Base-by-base conservation (phyloP, 371 early-diverging fungal species). In the Actinomucor elegans region DNA sequence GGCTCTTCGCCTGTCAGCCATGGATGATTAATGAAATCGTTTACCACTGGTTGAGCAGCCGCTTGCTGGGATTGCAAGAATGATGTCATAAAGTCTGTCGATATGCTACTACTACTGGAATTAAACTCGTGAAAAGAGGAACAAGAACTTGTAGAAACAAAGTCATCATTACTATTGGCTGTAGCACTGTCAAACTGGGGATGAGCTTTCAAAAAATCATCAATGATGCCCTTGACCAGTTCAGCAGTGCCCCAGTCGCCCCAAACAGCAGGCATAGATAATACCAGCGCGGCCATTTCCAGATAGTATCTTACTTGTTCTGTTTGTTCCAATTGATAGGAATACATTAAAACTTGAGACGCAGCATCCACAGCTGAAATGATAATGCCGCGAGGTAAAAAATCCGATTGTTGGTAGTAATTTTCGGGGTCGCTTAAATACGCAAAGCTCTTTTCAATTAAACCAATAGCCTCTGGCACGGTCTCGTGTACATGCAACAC, bases 281-380 rank as follows among this genome's bases (percentile, higher is more conserved):
- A 29, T 12, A 61, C 41, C 2, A 10, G 31, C 21, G 46, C 32
- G 23, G 45, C 35, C 29, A 48, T 21, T 11, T 56, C 52, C 20
- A 61, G 21, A 24, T 61, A 41, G 18, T 61, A 28, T 24, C 57
- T 45, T 21, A 42, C 20, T 2, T 29, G 10, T 9, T 41, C n/a
- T 1, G 41, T 44, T 11, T 12, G 26, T 29, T 55, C 55, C 7
- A 56, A 15, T 34, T 27, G 38, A 24, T 56, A 56, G 7, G 47
- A 21, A 31, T 61, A 52, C 61, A 61, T 61, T 27, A 56, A 24
- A 7, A 61, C 36, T 17, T 50, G 56, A 4, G 42, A 24, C 5
- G 46, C 41, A 23, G 52, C 36, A 42, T 61, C 57, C 18, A 61
- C 7, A 21, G 47, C 29, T 20, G 50, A 50, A 4, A 55, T 14